Evolutionary conservation across 306 rosid genomes (phyloP).

Genomic region (Sophora flavescens): DNA sequence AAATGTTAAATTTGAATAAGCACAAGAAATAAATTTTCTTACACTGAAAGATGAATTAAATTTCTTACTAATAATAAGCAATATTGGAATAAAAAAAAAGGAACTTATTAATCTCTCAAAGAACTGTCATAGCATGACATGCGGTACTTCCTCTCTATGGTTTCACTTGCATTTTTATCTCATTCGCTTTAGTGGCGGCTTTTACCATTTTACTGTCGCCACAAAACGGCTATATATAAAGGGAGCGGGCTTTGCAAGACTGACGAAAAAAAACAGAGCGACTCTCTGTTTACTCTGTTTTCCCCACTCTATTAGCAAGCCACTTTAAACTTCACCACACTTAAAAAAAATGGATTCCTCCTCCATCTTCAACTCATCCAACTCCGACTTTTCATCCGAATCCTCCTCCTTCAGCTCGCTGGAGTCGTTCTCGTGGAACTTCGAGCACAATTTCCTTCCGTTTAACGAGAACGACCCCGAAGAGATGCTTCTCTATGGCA

Average conservation of each 20-base stretch:
- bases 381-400: constrained; percentile 64
- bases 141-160: background rate
- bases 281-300: background rate
- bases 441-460: constrained; percentile 59
- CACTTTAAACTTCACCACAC: background rate
- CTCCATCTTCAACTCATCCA: constrained; percentile 53
- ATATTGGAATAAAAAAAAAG: no score
- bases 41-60: no score
- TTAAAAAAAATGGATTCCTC: constrained; percentile 49
- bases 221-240: background rate
- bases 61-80: no score
- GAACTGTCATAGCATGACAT: background rate
- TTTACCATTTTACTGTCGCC: constrained; percentile 32
- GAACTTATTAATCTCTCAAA: no score
- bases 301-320: background rate
- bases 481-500: constrained; percentile 86
- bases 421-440: constrained; percentile 57
- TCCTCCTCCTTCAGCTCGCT: constrained; percentile 67
- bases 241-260: background rate
- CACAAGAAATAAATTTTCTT: no score
- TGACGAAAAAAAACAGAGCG: constrained; percentile 45
- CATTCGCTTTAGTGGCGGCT: constrained; percentile 39
- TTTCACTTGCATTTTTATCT: background rate
- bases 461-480: constrained; percentile 90
- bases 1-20: no score